Percentiles rank a stretch among this genome's conserved stretches.
These are phyloP conservation scores for Lachancea dasiensis DNA, from an alignment of 805 yeast species.

Conservation along the genomic window DNA sequence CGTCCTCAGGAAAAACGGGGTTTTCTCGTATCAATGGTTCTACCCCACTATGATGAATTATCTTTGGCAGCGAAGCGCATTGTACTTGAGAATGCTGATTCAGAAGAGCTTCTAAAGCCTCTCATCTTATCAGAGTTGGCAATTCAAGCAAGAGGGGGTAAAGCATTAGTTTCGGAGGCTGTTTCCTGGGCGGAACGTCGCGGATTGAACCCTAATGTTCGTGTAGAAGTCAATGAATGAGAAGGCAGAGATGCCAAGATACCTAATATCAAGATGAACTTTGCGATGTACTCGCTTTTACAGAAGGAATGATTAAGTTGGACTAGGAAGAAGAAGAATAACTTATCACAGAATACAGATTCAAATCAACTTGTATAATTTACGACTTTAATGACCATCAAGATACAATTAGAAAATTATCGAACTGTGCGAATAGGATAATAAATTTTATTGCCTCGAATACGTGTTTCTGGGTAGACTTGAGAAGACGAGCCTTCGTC, in stretches of 20 bases:
- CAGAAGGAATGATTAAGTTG: background rate
- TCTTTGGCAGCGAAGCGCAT: conserved; percentile 7
- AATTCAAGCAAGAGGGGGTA: background rate
- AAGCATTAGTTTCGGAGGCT: background rate
- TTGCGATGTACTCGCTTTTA: too few relatives aligned
- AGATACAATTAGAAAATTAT: too few relatives aligned
- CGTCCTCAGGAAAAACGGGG: conserved; percentile 4
- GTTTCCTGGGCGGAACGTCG: background rate
- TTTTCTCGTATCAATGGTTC: conserved; percentile 7
- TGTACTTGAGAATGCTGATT: conserved; percentile 6
- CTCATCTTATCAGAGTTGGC: conserved; percentile 8
- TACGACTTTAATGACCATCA: too few relatives aligned
- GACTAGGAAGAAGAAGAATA: too few relatives aligned
- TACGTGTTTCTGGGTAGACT: too few relatives aligned
- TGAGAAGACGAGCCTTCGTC: too few relatives aligned
- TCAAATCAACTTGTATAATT: too few relatives aligned
- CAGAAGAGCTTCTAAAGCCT: conserved; percentile 8
- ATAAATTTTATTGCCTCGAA: too few relatives aligned
- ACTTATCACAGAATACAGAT: too few relatives aligned
- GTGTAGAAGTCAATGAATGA: background rate
- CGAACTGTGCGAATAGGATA: too few relatives aligned
- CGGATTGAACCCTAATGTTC: background rate
- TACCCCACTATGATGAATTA: conserved; percentile 11
- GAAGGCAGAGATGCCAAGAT: background rate
- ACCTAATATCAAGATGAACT: background rate